Conservation (phyloP, 2,329 filamentous ascomycete species). For the Thyridium curvatum region DNA sequence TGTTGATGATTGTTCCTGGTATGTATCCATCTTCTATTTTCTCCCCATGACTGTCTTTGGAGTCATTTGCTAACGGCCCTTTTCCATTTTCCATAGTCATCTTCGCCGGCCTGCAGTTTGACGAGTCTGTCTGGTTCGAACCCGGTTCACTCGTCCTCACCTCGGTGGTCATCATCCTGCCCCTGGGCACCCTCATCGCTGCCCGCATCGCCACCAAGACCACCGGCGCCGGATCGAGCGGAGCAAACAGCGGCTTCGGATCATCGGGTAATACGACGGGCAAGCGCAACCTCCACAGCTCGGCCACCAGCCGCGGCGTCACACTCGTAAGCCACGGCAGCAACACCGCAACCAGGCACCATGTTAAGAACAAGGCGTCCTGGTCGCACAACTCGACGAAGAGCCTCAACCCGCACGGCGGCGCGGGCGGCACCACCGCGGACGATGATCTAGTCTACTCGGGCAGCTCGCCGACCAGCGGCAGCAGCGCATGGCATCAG, state of each 20-base stretch:
- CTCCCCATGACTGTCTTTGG: too few species aligned
- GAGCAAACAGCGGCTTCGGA: not conserved
- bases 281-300: not conserved
- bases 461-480: too few species aligned
- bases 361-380: too few species aligned
- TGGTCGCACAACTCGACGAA: too few species aligned
- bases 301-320: too few species aligned
- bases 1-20: conserved; percentile 53
- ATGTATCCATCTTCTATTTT: too few species aligned
- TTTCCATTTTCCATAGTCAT: conserved; percentile 31
- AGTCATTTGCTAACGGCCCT: conserved; percentile 6
- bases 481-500: too few species aligned
- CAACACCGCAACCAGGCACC: too few species aligned
- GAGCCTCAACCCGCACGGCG: too few species aligned
- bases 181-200: conserved; percentile 45
- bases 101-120: conserved; percentile 42
- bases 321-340: too few species aligned
- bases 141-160: conserved; percentile 42
- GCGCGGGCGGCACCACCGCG: too few species aligned
- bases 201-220: conserved; percentile 31
- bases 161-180: conserved; percentile 43
- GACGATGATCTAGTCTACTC: too few species aligned
- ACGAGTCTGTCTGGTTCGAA: conserved; percentile 36
- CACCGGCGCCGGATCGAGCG: conserved; percentile 12
- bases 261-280: not conserved